phyloP scores from a whole-genome alignment of 371 early-diverging fungal species.

The Mortierella sp. region DNA sequence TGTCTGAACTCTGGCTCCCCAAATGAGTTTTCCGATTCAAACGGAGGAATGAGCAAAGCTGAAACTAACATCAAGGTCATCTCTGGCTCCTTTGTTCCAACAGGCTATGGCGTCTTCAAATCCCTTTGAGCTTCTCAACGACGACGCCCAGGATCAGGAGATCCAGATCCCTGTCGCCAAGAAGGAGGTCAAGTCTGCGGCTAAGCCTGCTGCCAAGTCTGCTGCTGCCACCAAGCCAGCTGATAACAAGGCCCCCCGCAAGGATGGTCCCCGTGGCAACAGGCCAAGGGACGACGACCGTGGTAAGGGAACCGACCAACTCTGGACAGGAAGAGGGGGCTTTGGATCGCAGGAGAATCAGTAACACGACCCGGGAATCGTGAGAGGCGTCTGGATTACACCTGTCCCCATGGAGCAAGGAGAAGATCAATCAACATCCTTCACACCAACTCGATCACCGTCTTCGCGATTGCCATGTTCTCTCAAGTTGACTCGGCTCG shows the following conservation, averaged over 20 bases:
- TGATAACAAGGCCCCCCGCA: constrained; percentile 53
- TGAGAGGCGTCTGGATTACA: too few species aligned
- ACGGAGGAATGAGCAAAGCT: not conserved
- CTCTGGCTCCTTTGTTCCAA: not conserved
- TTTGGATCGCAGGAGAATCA: not conserved
- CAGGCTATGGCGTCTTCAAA: constrained; percentile 57
- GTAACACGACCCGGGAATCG: too few species aligned
- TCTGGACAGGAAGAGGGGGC: not conserved
- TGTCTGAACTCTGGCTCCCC: too few species aligned
- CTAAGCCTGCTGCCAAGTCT: constrained; percentile 24
- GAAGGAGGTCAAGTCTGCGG: constrained; percentile 53
- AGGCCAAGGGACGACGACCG: constrained; percentile 52
- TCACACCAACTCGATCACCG: not conserved
- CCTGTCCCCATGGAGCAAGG: too few species aligned
- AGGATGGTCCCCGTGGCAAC: constrained; percentile 49
- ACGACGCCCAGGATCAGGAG: constrained; percentile 56
- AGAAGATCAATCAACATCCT: too few species aligned
- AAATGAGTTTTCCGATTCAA: not conserved
- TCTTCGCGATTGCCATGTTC: too few species aligned
- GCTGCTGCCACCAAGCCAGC: constrained; percentile 51
- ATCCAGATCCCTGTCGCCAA: constrained; percentile 54
- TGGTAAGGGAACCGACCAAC: constrained; percentile 15
- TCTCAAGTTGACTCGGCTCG: too few species aligned
- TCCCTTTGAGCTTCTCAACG: constrained; percentile 56
- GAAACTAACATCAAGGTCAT: constrained; percentile 30